Conservation (phyloP, 257 asterid species). For the Mentha longifolia region DNA sequence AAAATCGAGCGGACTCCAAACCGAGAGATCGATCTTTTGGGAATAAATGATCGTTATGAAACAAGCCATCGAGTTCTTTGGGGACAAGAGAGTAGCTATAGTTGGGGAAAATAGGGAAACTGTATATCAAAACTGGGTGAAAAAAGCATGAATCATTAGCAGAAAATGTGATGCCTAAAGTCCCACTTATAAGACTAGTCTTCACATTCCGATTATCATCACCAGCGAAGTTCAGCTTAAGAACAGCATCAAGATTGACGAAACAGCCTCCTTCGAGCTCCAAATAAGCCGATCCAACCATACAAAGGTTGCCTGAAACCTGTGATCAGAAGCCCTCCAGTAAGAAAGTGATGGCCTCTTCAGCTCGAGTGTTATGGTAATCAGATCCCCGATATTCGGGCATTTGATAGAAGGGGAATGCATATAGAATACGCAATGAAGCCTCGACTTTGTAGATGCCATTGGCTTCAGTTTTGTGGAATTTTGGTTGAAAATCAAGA, state of each 20-base stretch:
- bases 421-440: background rate
- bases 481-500: background rate
- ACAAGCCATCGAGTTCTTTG: background rate
- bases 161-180: background rate
- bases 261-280: background rate
- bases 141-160: background rate
- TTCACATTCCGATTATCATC: background rate
- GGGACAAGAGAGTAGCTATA: background rate
- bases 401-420: background rate
- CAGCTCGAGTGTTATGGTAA: background rate
- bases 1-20: constrained; percentile 27
- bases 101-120: background rate
- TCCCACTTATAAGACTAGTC: background rate
- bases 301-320: background rate
- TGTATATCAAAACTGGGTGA: background rate
- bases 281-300: background rate
- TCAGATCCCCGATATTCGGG: background rate
- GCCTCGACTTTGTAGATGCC: background rate
- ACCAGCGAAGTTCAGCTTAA: background rate
- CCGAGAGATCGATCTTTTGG: constrained; percentile 7
- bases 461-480: background rate
- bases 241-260: background rate
- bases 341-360: background rate
- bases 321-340: constrained; percentile 4
- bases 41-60: background rate